These are phyloP conservation scores for Aurifilum marmelostoma DNA, from an alignment of 2,329 filamentous ascomycete species.

Conservation along the genomic window DNA sequence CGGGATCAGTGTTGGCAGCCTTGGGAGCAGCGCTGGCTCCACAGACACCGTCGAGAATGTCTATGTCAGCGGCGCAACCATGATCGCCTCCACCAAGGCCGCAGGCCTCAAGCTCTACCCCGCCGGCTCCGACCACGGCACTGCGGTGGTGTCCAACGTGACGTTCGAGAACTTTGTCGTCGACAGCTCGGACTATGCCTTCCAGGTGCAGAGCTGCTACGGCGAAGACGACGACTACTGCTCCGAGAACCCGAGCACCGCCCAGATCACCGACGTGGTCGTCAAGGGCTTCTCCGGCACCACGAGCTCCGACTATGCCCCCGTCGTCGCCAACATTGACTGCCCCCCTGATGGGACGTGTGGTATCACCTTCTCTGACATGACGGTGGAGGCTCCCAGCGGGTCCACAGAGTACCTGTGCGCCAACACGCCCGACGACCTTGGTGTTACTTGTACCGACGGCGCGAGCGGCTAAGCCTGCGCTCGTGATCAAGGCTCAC, in stretches of 20 bases:
- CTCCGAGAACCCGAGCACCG: constrained; percentile 39
- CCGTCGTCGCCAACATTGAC: constrained; percentile 42
- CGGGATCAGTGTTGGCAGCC: constrained; percentile 50
- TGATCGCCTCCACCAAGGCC: constrained; percentile 30
- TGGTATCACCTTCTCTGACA: constrained; percentile 39
- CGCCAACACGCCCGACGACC: constrained; percentile 21
- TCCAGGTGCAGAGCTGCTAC: constrained; percentile 52
- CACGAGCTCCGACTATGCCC: constrained; percentile 42
- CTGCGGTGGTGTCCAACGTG: constrained; percentile 45
- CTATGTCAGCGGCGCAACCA: constrained; percentile 42
- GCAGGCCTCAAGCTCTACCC: constrained; percentile 45
- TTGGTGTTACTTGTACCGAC: constrained; percentile 24
- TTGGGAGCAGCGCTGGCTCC: constrained; percentile 41
- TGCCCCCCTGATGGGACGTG: constrained; percentile 44
- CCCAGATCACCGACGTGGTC: constrained; percentile 40
- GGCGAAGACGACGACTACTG: constrained; percentile 42
- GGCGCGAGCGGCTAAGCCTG: constrained; percentile 24
- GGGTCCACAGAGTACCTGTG: constrained; percentile 30
- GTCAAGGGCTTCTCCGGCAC: constrained; percentile 44
- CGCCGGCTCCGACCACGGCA: constrained; percentile 40
- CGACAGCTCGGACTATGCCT: constrained; percentile 45
- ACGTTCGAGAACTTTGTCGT: constrained; percentile 45
- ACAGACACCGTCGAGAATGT: constrained; percentile 48
- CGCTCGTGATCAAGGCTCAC: too few relatives aligned
- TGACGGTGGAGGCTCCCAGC: constrained; percentile 39